Evolutionary conservation across 768 basidiomycete genomes (phyloP).

Genomic region (Candolleomyces aberdarensis): DNA sequence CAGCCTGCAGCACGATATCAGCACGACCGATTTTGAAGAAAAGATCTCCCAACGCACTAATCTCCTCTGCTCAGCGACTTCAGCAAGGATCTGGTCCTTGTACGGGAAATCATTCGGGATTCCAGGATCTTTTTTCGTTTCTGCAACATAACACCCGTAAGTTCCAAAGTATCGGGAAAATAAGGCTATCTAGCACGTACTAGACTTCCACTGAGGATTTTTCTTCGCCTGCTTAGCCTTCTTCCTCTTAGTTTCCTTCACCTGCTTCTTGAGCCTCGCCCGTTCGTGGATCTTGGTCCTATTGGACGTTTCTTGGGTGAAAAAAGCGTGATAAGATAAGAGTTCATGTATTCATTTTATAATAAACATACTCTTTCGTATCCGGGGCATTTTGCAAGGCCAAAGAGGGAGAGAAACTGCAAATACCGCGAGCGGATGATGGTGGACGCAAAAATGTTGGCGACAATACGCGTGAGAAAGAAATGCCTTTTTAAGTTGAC

Average conservation of each 20-base stretch:
- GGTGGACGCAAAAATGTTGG: neutral
- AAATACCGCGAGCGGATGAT: too few species aligned
- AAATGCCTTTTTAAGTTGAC: neutral
- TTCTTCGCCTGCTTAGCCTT: conserved; percentile 70
- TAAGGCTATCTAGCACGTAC: conserved; percentile 41
- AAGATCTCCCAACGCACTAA: conserved; percentile 41
- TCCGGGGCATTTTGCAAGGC: conserved; percentile 50
- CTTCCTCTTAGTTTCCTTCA: conserved; percentile 76
- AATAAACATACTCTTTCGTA: conserved; percentile 57
- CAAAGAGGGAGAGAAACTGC: neutral
- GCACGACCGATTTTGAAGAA: neutral
- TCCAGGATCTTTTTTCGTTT: conserved; percentile 85
- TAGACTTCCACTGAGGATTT: conserved; percentile 84
- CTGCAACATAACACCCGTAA: conserved; percentile 29
- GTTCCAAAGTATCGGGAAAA: neutral
- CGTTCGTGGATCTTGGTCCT: conserved; percentile 72
- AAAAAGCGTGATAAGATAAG: conserved; percentile 12
- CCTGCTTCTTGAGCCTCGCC: conserved; percentile 70
- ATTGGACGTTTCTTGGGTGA: conserved; percentile 58
- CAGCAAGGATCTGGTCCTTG: conserved; percentile 92
- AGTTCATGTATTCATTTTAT: neutral
- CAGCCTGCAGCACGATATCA: conserved; percentile 45
- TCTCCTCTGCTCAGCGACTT: conserved; percentile 79
- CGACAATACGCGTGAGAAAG: conserved; percentile 3
- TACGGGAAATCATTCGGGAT: conserved; percentile 92